Conservation (phyloP, 345 rosid species). For the Dipteronia dyeriana region DNA sequence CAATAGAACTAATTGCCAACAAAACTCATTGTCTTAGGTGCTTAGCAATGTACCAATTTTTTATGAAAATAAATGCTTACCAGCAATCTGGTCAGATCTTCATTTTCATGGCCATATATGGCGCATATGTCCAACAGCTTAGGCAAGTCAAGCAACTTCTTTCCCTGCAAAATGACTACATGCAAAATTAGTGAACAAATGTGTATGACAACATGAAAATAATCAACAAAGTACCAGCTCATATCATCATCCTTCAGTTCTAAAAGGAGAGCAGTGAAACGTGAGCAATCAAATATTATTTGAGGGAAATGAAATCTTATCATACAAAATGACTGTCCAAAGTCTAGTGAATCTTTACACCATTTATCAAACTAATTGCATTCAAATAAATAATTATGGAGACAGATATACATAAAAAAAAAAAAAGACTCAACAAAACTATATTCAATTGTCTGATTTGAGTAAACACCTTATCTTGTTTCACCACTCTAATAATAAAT, state of each 20-base stretch:
- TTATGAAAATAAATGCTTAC: slow-evolving; percentile 39
- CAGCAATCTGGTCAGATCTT: slow-evolving; percentile 70
- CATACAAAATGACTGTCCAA: not conserved
- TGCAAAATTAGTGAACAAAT: slow-evolving; percentile 44
- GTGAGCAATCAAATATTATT: slow-evolving; percentile 6
- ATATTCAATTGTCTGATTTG: not conserved
- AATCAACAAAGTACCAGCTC: not conserved
- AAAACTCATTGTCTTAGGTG: not conserved
- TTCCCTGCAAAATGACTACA: slow-evolving; percentile 95
- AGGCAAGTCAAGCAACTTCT: slow-evolving; percentile 82
- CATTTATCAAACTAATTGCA: not conserved
- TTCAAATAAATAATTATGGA: not conserved
- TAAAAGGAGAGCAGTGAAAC: not conserved
- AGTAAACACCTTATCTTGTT: not conserved
- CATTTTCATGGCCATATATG: slow-evolving; percentile 91
- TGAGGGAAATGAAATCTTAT: not conserved
- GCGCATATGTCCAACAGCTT: slow-evolving; percentile 92
- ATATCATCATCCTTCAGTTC: not conserved
- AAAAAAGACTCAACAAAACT: slow-evolving; percentile 2
- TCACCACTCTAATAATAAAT: not conserved
- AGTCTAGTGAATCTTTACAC: not conserved
- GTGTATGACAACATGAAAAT: slow-evolving; percentile 20
- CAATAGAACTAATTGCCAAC: not conserved
- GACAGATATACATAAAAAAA: not conserved
- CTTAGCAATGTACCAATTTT: not conserved